A percentile compares a stretch with the other conserved stretches of the same genome.
These are phyloP conservation scores for Phoenix roebelenii DNA, from an alignment of 176 grass and related monocot species.

Conservation along the genomic window DNA sequence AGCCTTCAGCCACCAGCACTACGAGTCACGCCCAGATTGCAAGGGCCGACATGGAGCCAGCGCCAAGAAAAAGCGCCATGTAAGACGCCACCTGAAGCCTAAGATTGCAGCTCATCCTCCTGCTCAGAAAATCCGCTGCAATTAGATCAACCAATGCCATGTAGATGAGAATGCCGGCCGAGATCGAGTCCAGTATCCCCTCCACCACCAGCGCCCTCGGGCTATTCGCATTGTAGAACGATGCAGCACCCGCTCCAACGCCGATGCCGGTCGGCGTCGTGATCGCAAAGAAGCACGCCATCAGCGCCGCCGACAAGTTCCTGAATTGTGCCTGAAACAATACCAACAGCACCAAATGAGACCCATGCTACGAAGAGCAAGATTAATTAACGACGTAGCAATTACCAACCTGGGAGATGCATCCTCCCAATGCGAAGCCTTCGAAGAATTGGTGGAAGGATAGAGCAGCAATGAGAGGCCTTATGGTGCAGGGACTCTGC, in stretches of 20 bases:
- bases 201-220: slow-evolving; percentile 44
- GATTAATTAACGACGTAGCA: not conserved
- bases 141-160: slow-evolving; percentile 76
- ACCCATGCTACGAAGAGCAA: no score
- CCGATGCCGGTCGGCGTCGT: slow-evolving; percentile 61
- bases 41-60: slow-evolving; percentile 54
- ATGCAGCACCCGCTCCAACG: slow-evolving; percentile 25
- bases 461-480: slow-evolving; percentile 54
- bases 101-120: slow-evolving; percentile 42
- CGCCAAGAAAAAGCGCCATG: slow-evolving; percentile 49
- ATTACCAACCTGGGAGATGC: slow-evolving; percentile 57
- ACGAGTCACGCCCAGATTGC: slow-evolving; percentile 52
- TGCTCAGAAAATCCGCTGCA: slow-evolving; percentile 60
- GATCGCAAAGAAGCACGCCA: slow-evolving; percentile 68
- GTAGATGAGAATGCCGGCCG: slow-evolving; percentile 80
- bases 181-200: slow-evolving; percentile 64
- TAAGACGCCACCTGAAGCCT: slow-evolving; percentile 47
- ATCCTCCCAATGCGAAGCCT: slow-evolving; percentile 76
- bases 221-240: slow-evolving; percentile 66
- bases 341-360: no score
- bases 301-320: slow-evolving; percentile 30
- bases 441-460: slow-evolving; percentile 93
- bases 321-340: slow-evolving; percentile 53
- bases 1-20: no score
- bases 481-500: slow-evolving; percentile 64